Evolutionary conservation across 2,329 filamentous ascomycete species (phyloP), one percentile per base, ranked within the genome.

Genomic region (Diaporthe sp.): DNA sequence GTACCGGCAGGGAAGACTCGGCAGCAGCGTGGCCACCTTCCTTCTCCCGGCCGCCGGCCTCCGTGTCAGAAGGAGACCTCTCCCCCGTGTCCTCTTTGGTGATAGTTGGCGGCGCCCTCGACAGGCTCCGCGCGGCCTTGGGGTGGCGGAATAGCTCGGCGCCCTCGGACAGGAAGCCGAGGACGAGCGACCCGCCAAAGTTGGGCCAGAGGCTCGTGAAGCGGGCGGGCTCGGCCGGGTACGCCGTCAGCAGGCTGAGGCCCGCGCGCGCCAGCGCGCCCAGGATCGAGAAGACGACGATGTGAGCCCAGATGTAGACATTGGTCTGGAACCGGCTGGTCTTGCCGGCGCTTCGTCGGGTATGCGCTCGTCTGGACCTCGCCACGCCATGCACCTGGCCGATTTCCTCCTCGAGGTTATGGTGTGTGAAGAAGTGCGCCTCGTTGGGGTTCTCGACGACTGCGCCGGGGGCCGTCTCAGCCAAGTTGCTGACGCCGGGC

Each of bases 121-220:
- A 37, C 22, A 70, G 37, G 10, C 67, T 70, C 34, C 37, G 37
- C 34, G 49, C 67, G 22, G 44, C 34, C 49, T 42, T 70, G 34
- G 67, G 67, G 13, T 70, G 67, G 67, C 39, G 67, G 46, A 70
- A 55, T 5, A 70, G 49, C 83, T 98, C 94, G 8, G 90, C 86
- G 5, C 44, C 67, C 53, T 55, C 67, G 13, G 67, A 57, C 5
- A 98, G 88, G 81, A 97, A 97, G 3, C 96, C 96, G 91, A 98
- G 94, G 74, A 98, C 78, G 0, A 97, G 81, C 72, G 94, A 94
- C 1, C 96, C 96, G 2, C 88, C 91, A 59, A 98, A 92, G 80
- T 98, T 98, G 75, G 95, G 93, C 96, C 96, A 98, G 37, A 97
- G 84, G 2, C 94, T 92, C 67, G 91, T 89, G 73, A 94, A 95